phyloP scores from a whole-genome alignment of 331 rosid species.

The Malus hybrid region DNA sequence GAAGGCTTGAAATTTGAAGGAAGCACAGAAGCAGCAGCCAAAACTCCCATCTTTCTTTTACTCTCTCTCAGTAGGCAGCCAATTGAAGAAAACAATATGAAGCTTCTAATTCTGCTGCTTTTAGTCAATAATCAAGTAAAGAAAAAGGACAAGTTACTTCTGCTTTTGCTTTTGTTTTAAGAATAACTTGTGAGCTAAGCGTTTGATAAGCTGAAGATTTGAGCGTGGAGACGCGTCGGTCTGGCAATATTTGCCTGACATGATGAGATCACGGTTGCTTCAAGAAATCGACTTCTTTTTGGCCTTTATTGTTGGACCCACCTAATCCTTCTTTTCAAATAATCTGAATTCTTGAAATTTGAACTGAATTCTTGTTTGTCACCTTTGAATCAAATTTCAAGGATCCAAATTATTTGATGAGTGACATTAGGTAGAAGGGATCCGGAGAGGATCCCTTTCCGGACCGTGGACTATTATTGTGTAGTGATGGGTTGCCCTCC shows the following conservation, averaged over 20 bases:
- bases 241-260: neutral
- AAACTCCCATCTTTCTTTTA: conserved; percentile 33
- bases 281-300: neutral
- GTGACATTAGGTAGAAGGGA: too few species aligned
- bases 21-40: conserved; percentile 33
- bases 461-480: too few species aligned
- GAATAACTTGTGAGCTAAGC: conserved; percentile 4
- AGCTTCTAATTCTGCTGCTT: neutral
- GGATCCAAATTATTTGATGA: fast-evolving
- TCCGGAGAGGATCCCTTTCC: too few species aligned
- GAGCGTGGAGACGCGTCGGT: neutral
- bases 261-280: neutral
- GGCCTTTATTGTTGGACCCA: neutral
- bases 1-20: conserved; percentile 41
- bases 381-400: too few species aligned
- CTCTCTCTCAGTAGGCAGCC: neutral
- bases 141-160: too few species aligned
- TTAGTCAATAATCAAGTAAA: neutral
- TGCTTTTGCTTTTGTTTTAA: neutral
- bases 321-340: fast-evolving
- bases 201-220: neutral
- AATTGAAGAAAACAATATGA: neutral
- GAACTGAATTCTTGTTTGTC: fast-evolving
- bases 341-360: too few species aligned
- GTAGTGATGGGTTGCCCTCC: too few species aligned